These are phyloP conservation scores for Aleurites moluccanus DNA, from an alignment of 441 rosid species.

Conservation along the genomic window DNA sequence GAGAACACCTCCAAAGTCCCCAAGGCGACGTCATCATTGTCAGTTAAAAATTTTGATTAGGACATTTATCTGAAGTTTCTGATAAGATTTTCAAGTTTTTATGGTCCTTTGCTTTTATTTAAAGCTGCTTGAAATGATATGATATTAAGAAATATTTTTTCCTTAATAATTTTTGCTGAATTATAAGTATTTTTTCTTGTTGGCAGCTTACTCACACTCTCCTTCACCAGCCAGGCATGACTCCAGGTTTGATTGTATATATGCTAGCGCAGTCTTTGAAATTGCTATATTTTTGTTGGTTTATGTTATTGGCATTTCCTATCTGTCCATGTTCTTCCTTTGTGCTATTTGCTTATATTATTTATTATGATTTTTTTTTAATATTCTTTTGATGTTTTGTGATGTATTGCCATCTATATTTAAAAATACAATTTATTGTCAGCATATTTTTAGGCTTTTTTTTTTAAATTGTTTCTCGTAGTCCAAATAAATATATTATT, in stretches of 20 bases:
- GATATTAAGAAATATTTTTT: neutral
- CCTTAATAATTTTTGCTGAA: constrained; percentile 9
- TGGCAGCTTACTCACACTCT: constrained; percentile 69
- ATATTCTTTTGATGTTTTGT: neutral
- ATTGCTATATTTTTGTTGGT: constrained; percentile 1
- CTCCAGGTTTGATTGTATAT: constrained; percentile 56
- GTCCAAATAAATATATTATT: too few species aligned
- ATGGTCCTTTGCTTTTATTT: neutral
- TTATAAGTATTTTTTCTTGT: constrained; percentile 15
- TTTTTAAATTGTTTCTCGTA: too few species aligned
- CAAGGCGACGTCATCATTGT: constrained; percentile 64
- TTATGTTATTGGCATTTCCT: constrained; percentile 5
- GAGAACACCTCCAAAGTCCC: constrained; percentile 65
- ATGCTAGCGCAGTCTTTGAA: constrained; percentile 5
- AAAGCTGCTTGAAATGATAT: neutral
- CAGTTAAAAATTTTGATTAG: constrained; percentile 34
- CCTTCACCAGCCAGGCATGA: constrained; percentile 60
- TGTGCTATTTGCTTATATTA: neutral
- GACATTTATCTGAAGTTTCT: constrained; percentile 18
- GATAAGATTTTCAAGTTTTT: neutral
- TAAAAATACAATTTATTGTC: too few species aligned
- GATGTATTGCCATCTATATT: neutral
- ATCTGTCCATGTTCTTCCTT: neutral
- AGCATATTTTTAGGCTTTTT: too few species aligned
- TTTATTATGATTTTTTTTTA: neutral